These are phyloP conservation scores for Cicer yamashitae DNA, from an alignment of 306 rosid species.

Conservation along the genomic window DNA sequence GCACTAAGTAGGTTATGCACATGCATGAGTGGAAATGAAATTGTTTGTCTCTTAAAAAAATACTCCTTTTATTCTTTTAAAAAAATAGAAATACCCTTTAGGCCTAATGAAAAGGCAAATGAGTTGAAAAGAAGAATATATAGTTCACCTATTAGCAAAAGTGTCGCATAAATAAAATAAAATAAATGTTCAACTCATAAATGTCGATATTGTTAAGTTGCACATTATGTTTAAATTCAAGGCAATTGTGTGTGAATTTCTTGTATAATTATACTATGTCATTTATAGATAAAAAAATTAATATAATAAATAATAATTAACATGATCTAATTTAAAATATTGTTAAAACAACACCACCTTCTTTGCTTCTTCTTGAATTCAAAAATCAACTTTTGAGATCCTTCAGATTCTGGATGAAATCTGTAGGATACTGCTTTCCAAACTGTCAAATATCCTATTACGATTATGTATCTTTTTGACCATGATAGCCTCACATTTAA, in stretches of 20 bases:
- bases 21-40: conserved; percentile 38
- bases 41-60: conserved; percentile 4
- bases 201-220: no score
- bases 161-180: conserved; percentile 36
- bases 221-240: no score
- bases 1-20: conserved; percentile 45
- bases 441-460: conserved; percentile 65
- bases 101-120: conserved; percentile 40
- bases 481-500: conserved; percentile 57
- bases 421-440: conserved; percentile 78
- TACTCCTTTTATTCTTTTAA: conserved; percentile 17
- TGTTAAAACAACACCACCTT: conserved; percentile 51
- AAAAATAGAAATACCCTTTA: conserved; percentile 28
- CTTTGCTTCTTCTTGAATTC: conserved; percentile 59
- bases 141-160: conserved; percentile 39
- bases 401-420: conserved; percentile 70
- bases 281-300: no score
- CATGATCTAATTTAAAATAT: conserved; percentile 38
- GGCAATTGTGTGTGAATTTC: no score
- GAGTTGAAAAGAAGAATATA: not conserved
- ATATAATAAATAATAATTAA: conserved; percentile 38
- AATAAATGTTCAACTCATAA: no score
- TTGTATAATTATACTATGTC: no score
- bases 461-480: conserved; percentile 59
- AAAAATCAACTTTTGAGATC: conserved; percentile 72